Percentiles rank a stretch among this genome's conserved stretches.
Evolutionary conservation across 345 rosid genomes (phyloP).

Genomic region (Salix udensis): DNA sequence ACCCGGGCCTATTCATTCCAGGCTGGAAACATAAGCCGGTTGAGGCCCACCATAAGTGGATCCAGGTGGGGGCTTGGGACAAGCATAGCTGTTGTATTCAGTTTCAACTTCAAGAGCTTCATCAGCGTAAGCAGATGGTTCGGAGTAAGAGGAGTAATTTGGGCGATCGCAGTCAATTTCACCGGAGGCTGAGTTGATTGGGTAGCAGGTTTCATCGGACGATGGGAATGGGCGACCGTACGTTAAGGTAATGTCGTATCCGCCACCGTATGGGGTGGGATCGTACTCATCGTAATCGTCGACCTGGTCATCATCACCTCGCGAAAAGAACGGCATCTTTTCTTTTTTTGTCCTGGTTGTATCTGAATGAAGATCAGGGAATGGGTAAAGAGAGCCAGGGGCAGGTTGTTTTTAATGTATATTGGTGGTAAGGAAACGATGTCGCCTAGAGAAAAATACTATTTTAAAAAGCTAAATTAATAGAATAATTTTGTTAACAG

Average conservation of each 20-base stretch:
- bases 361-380: too few species aligned
- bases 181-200: constrained; percentile 35
- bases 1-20: constrained; percentile 12
- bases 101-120: constrained; percentile 50
- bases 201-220: constrained; percentile 63
- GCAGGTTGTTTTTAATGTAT: too few species aligned
- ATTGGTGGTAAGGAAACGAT: too few species aligned
- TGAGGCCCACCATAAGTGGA: constrained; percentile 24
- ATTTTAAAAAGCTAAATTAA: too few species aligned
- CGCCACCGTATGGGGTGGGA: constrained; percentile 90
- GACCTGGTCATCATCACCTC: constrained; percentile 39
- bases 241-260: constrained; percentile 58
- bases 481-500: too few species aligned
- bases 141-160: constrained; percentile 47
- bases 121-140: constrained; percentile 70
- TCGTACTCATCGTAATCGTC: constrained; percentile 78
- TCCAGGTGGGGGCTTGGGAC: constrained; percentile 66
- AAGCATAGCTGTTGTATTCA: constrained; percentile 79
- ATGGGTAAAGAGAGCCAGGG: too few species aligned
- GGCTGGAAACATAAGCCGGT: constrained; percentile 13
- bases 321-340: too few species aligned
- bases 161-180: constrained; percentile 69
- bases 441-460: too few species aligned
- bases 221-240: constrained; percentile 81
- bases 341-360: too few species aligned